Base-by-base conservation (phyloP, 2,329 filamentous ascomycete species). In the Verticillium tricorpus region DNA sequence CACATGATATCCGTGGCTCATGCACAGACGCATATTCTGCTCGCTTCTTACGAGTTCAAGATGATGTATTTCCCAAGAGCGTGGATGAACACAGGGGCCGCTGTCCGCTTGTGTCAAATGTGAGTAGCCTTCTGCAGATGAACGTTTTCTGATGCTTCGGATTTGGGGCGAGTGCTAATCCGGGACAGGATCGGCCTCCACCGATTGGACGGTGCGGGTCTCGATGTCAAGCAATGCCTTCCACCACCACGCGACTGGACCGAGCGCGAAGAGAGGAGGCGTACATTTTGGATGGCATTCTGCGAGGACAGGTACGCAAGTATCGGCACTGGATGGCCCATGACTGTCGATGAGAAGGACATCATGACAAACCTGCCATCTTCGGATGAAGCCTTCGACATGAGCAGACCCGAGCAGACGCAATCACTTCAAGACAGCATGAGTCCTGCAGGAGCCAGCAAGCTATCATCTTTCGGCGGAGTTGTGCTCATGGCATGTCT, bases 31-130 rank as follows among this genome's bases (percentile, higher is more conserved):
- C 96, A 96, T 83, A 81, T 88, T 31, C 79, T 98, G 22, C 82
- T 96, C 57, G 86, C 88, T 6, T 87, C 85, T 0, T 97, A 96
- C 69, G 95, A 99, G 74, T 98, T 97, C 80, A 97, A 94, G 77
- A 90, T 91, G 84, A 97, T 98, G 91, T 96, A 93, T 74, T 98
- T 98, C 69, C 94, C 95, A 1, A 83, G 95, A 67, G 95, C 95
- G 1, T 98, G 95, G 95, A 87, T 97, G 78, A 97, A 91, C 67
- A 89, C 91, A 2, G 95, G 94, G 25, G 84, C 91, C 64, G 90
- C 90, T 5, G 86, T 89, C n/a, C 85, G 94, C 58, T 76, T 98
- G 60, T 86, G 86, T 58, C 89, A 96, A 70, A 97, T 98, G 94
- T 87, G 72, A 73, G 83, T 73, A 22, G 31, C 22, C 9, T 11